Conservation (phyloP, 495 filamentous ascomycete species). For the Neurospora sp. region DNA sequence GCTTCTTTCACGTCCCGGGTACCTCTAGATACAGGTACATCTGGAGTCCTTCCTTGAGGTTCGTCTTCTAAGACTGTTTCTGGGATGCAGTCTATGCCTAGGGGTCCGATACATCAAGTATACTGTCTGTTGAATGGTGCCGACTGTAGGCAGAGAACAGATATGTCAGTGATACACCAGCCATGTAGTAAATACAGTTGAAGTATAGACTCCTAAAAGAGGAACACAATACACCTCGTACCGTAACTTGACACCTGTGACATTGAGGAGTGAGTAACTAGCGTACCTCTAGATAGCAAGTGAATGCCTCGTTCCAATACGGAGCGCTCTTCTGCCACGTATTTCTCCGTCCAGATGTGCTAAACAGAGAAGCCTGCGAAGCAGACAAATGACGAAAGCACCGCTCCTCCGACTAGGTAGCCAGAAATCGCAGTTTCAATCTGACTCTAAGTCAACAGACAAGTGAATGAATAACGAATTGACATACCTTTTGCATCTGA, state of each 20-base stretch:
- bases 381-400: neutral
- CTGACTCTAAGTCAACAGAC: neutral
- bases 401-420: neutral
- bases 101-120: neutral
- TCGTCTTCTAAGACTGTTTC: neutral
- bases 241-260: neutral
- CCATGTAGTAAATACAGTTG: neutral
- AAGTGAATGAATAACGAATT: neutral
- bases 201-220: neutral
- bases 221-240: accelerated
- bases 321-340: neutral
- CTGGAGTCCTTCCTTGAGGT: neutral
- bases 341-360: neutral
- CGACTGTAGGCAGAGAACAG: neutral
- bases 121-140: neutral
- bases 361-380: neutral
- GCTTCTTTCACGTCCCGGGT: neutral
- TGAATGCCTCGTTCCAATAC: neutral
- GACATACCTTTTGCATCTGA: neutral
- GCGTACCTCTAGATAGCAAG: neutral
- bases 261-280: neutral
- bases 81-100: neutral
- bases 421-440: neutral
- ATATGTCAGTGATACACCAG: neutral
- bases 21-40: neutral